Base-by-base conservation (phyloP, 129 eudicot genomes). In the Deinandra increscens region DNA sequence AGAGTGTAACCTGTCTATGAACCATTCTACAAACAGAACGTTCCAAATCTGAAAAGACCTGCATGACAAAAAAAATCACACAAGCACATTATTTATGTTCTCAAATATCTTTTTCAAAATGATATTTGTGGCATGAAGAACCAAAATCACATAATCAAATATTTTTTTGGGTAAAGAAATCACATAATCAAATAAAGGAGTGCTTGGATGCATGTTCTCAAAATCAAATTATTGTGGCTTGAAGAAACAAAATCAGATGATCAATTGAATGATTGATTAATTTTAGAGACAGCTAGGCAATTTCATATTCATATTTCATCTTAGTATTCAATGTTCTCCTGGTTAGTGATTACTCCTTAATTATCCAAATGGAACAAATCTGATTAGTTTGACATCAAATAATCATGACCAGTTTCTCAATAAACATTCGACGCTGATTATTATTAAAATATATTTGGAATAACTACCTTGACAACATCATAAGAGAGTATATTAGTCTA, bases 21-120 rank as follows among this genome's bases (percentile, higher is more conserved):
- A 89, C 87, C 99, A 94, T 94, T 42, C 99, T 80, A 69, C 99
- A 94, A 64, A 81, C 97, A 18, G 99, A 94, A 64, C 97, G 97
- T 85, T 94, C 97, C 91, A 94, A 74, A 84, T 94, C 99, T 63
- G 99, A 94, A 68, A 87, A 82, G 49, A 94, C 99, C 99, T 94
- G 87, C 78, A 82, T 9, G 19, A 60, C 43, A 54, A 66, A 65
- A 44, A 11, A 69, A 15, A 44, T 68, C 42, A 61, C 64, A 1
- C 80, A 67, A 29, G 6, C 15, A 56, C 7, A 11, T 67, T 67
- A 67, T 48, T 48, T 67, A 31, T 31, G 60, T 67, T 26, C 59
- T 14, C 9, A 31, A 10, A n/a, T 0, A 38, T 33, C 6, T n/a
- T 49, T 49, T 49, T 7, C 56, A 49, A 49, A 49, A 49, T 15